Evolutionary conservation across 345 rosid species (phyloP), one percentile per base, ranked within the genome.

Genomic region (Populus alba): DNA sequence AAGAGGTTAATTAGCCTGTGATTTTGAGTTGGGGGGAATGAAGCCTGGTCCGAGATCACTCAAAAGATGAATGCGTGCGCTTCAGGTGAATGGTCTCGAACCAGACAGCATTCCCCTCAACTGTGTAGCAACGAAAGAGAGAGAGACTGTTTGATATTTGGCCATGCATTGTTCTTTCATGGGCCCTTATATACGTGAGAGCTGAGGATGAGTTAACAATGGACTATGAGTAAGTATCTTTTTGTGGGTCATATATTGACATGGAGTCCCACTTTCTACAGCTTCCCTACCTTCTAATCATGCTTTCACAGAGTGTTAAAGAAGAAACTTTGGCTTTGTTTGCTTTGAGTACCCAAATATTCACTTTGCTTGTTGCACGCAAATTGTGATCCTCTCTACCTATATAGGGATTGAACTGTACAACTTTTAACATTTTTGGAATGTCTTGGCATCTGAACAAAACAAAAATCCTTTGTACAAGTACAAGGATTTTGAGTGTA

Each of bases 81-180:
- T 31, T 62, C 57, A 66, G 66, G 72, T n/a, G 86, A 82, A 85
- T 75, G 90, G 83, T 85, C 83, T 89, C 91, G 90, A 89, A 87
- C 88, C 91, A 87, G 90, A 82, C 89, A 85, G 85, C 91, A 87
- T 82, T 78, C 90, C 88, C 88, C 91, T 84, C 87, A 89, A 87
- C 90, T 45, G 35, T 45, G 61, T 66, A 37, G 31, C 35, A 74
- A 25, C 6, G 55, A 61, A 73, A 77, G 73, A 29, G 38, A 43
- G 37, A 15, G 66, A 53, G 79, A 77, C 33, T 73, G 86, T 77
- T 75, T 66, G 82, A 75, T 75, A 78, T 79, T 37, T 71, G 77
- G 83, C 81, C 88, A 85, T 88, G 88, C 87, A 88, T 55, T 83
- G 82, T 49, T 47, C 5, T 73, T 66, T 53, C 71, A 77, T 74